phyloP scores from a whole-genome alignment of 129 eudicot genomes.

The Saposhnikovia divaricata region DNA sequence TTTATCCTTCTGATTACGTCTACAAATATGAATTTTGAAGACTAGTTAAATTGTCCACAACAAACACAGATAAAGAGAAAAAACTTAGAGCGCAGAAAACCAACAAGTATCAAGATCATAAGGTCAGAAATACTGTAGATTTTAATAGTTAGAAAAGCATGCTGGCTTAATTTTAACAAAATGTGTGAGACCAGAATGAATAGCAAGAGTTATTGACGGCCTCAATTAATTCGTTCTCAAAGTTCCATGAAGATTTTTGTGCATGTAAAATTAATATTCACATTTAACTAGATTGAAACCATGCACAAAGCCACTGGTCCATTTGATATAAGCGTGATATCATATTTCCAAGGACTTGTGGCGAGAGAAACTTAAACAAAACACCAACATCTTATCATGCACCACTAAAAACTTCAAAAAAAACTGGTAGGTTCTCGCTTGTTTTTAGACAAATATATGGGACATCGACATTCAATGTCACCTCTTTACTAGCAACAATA shows the following conservation, averaged over 20 bases:
- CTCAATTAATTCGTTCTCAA: not conserved
- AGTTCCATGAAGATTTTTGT: not conserved
- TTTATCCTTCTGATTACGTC: constrained; percentile 84
- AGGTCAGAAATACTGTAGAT: not conserved
- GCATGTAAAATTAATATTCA: not conserved
- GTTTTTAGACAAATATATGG: not conserved
- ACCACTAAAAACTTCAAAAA: not conserved
- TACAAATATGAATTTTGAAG: constrained; percentile 10
- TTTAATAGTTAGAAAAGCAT: not conserved
- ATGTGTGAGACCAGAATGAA: not conserved
- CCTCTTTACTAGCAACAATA: not conserved
- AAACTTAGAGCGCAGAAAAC: not conserved
- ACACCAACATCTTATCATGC: not conserved
- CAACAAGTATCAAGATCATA: not conserved
- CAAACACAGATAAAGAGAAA: not conserved
- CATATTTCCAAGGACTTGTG: not conserved
- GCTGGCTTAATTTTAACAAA: not conserved
- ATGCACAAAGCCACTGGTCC: not conserved
- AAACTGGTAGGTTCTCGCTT: not conserved
- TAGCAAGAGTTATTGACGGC: not conserved
- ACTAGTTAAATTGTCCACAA: not conserved
- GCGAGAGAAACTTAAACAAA: not conserved
- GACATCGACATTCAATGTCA: not conserved
- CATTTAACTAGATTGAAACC: not conserved
- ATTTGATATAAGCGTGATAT: not conserved